Conservation (phyloP, 2,329 filamentous ascomycete species). For the Rutstroemia sp. region DNA sequence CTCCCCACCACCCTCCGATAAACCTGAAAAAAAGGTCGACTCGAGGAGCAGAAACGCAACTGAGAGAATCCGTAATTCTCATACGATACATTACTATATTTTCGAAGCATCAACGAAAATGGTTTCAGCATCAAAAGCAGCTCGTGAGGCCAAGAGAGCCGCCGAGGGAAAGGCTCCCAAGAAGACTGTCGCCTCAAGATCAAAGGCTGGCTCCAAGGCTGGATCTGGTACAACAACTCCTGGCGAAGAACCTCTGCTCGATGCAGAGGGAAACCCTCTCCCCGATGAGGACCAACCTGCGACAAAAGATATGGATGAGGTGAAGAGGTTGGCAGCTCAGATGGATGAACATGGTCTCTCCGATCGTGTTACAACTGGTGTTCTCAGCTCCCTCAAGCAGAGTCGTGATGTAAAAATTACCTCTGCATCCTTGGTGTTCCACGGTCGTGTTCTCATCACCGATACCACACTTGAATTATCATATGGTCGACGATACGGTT, state of each 20-base stretch:
- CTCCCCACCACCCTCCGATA: not conserved
- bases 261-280: constrained; percentile 51
- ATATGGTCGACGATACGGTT: constrained; percentile 86
- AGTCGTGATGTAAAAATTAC: constrained; percentile 97
- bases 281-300: constrained; percentile 56
- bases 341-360: constrained; percentile 95
- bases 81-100: constrained; percentile 9
- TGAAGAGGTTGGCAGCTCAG: constrained; percentile 84
- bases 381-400: constrained; percentile 74
- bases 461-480: constrained; percentile 91
- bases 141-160: constrained; percentile 64
- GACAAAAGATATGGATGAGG: constrained; percentile 69
- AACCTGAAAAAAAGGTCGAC: constrained; percentile 9
- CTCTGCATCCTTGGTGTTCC: constrained; percentile 89
- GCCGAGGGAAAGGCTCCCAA: constrained; percentile 67
- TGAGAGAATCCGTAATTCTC: not conserved
- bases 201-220: constrained; percentile 61
- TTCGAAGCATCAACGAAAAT: constrained; percentile 36
- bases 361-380: constrained; percentile 96
- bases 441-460: constrained; percentile 91
- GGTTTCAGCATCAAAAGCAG: constrained; percentile 64
- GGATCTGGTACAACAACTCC: constrained; percentile 58
- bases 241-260: constrained; percentile 60
- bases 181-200: constrained; percentile 63
- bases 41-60: not conserved